Evolutionary conservation across 1,139 yeast genomes (phyloP).

Genomic region (Arxiozyma telluris): DNA sequence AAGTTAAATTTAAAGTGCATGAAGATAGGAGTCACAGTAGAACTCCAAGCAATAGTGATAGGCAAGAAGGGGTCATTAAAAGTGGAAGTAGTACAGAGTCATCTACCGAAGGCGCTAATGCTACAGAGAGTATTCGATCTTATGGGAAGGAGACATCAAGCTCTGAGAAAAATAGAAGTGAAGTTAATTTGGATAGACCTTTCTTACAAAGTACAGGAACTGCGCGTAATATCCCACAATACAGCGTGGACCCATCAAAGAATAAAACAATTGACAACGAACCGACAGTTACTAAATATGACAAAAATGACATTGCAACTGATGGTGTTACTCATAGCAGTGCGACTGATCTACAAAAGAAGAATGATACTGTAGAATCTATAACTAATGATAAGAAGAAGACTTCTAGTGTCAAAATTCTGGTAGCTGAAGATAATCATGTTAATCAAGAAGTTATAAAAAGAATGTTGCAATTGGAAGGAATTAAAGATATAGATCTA

Average conservation of each 20-base stretch:
- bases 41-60: conserved; percentile 5
- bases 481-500: conserved; percentile 57
- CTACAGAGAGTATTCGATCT: neutral
- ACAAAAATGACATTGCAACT: neutral
- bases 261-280: neutral
- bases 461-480: conserved; percentile 76
- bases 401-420: conserved; percentile 34
- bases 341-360: neutral
- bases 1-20: conserved; percentile 34
- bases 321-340: neutral
- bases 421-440: conserved; percentile 90
- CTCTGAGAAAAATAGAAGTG: neutral
- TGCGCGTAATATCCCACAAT: conserved; percentile 15
- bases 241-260: neutral
- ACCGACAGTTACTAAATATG: neutral
- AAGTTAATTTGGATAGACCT: conserved; percentile 24
- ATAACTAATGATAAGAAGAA: conserved; percentile 4
- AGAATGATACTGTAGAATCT: neutral
- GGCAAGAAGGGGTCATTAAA: neutral
- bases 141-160: neutral
- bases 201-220: conserved; percentile 35
- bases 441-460: conserved; percentile 88
- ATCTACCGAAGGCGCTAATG: neutral
- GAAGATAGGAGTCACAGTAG: conserved; percentile 12
- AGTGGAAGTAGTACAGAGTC: neutral